Conservation (phyloP, 148 eudicot species). For the Amaranthus cruentus region DNA sequence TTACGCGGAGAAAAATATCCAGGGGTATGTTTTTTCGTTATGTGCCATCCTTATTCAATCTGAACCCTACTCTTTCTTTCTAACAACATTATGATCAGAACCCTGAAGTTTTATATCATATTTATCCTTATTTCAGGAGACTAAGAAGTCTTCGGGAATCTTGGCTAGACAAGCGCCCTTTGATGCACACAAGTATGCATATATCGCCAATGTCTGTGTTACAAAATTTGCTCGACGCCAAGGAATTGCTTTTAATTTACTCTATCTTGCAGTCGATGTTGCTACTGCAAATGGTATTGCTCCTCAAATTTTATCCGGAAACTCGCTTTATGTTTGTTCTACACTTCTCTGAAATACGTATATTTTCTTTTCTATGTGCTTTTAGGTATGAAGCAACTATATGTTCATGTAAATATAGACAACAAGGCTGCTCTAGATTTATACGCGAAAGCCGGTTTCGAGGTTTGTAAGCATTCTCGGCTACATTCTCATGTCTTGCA, state of each 20-base stretch:
- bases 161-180: conserved; percentile 52
- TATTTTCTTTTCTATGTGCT: conserved; percentile 8
- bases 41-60: not conserved
- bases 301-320: not conserved
- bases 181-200: conserved; percentile 61
- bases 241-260: conserved; percentile 67
- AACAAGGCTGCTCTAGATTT: conserved; percentile 68
- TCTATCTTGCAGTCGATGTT: conserved; percentile 50
- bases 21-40: conserved; percentile 41
- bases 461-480: conserved; percentile 36
- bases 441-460: conserved; percentile 59
- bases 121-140: conserved; percentile 38
- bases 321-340: conserved; percentile 7
- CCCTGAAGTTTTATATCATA: conserved; percentile 3
- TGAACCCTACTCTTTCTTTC: not conserved
- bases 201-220: conserved; percentile 70
- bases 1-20: conserved; percentile 69
- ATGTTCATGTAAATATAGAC: conserved; percentile 72
- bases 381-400: conserved; percentile 60
- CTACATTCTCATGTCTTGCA: not conserved
- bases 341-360: not conserved
- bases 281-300: conserved; percentile 49
- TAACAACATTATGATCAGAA: too few relatives aligned
- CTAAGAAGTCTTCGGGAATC: conserved; percentile 33
- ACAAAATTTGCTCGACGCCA: conserved; percentile 66